Conservation (phyloP, 164 flowering plant genomes). For the Vitis rotundifolia region DNA sequence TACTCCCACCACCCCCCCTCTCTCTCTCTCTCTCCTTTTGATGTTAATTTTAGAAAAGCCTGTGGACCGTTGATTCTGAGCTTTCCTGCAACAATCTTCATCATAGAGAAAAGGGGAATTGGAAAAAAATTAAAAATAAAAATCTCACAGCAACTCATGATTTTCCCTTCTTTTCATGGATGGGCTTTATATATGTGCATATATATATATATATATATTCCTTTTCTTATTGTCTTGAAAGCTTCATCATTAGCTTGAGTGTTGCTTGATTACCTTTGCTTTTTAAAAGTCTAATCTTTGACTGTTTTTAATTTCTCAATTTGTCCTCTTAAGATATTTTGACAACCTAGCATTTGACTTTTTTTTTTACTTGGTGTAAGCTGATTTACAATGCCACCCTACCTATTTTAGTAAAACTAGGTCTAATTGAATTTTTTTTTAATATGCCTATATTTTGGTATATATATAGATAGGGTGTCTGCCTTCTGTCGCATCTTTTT, state of each 20-base stretch:
- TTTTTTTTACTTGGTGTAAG: slow-evolving; percentile 1
- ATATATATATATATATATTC: not conserved
- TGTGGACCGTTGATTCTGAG: slow-evolving; percentile 43
- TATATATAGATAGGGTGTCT: slow-evolving; percentile 4
- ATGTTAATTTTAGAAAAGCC: slow-evolving; percentile 25
- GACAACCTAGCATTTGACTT: slow-evolving; percentile 20
- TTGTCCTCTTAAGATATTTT: slow-evolving; percentile 12
- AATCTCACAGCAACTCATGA: slow-evolving; percentile 30
- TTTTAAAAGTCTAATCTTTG: slow-evolving; percentile 26
- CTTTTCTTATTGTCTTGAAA: slow-evolving; percentile 36
- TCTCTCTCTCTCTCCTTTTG: slow-evolving; percentile 28
- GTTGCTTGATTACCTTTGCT: slow-evolving; percentile 25
- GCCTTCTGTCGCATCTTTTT: slow-evolving; percentile 19
- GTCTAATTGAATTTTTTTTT: not conserved
- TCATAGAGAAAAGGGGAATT: slow-evolving; percentile 21
- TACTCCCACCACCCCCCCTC: slow-evolving; percentile 21
- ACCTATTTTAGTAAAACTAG: not conserved
- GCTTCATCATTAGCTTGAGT: slow-evolving; percentile 29
- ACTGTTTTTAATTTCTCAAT: slow-evolving; percentile 8
- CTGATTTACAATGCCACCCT: not conserved
- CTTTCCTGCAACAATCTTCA: slow-evolving; percentile 32
- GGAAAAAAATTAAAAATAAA: slow-evolving; percentile 8
- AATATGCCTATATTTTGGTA: not conserved
- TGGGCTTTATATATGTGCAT: slow-evolving; percentile 12
- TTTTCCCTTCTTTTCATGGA: slow-evolving; percentile 35